These are phyloP conservation scores for Alnus rubra DNA, from an alignment of 306 rosid genomes.

Conservation along the genomic window DNA sequence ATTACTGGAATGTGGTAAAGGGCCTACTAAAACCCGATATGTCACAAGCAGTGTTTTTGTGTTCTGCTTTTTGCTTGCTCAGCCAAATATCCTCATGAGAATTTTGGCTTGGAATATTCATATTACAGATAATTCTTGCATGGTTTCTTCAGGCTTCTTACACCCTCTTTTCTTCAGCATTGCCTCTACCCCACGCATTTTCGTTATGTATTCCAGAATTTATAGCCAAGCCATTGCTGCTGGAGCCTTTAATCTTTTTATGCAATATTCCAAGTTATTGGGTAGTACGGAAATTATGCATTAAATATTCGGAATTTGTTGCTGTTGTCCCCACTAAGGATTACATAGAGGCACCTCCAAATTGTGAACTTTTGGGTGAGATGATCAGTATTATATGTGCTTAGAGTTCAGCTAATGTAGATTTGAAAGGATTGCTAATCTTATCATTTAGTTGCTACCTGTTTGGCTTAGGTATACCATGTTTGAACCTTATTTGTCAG, in stretches of 20 bases:
- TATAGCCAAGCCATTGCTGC: not conserved
- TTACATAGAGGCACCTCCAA: not conserved
- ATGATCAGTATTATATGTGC: no score
- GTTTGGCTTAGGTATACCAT: not conserved
- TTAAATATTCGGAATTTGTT: not conserved
- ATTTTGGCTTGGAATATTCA: not conserved
- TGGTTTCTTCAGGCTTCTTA: not conserved
- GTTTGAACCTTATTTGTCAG: no score
- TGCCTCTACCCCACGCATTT: no score
- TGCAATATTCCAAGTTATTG: not conserved
- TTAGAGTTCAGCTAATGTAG: not conserved
- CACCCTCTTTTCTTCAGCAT: no score
- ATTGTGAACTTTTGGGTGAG: not conserved
- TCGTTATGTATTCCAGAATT: not conserved
- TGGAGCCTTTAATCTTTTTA: not conserved
- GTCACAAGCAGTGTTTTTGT: not conserved
- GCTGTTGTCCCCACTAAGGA: not conserved
- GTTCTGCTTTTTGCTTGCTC: slow-evolving; percentile 14
- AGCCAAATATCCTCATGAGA: not conserved
- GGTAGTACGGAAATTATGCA: not conserved
- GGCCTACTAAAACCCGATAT: not conserved
- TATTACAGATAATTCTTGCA: not conserved
- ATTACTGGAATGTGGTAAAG: slow-evolving; percentile 4
- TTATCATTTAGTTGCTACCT: not conserved
- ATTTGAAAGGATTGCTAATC: not conserved